Evolutionary conservation across 192 early-diverging fungal genomes (phyloP).

Genomic region (Backusella morwellensis): DNA sequence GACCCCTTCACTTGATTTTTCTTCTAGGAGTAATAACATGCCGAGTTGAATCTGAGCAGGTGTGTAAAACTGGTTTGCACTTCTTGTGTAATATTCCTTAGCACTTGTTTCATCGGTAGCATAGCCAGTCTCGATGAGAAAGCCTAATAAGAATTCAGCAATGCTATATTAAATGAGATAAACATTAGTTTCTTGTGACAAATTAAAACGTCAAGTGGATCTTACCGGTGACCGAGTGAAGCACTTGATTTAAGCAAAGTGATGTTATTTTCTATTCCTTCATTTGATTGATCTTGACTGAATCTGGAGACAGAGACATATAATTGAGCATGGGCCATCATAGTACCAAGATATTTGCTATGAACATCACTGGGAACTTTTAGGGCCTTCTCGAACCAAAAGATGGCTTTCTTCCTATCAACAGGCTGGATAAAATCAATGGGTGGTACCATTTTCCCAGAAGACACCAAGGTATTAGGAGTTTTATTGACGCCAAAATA

Average conservation of each 20-base stretch:
- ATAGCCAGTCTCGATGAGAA: slow-evolving; percentile 15
- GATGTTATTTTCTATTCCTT: slow-evolving; percentile 16
- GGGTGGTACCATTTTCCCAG: background rate
- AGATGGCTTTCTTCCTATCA: slow-evolving; percentile 19
- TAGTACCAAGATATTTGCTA: background rate
- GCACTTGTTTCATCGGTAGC: slow-evolving; percentile 17
- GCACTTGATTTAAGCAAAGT: slow-evolving; percentile 32
- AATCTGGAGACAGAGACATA: slow-evolving; percentile 21
- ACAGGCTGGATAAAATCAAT: slow-evolving; percentile 12
- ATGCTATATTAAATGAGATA: background rate
- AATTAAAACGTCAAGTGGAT: background rate
- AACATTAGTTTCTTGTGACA: background rate
- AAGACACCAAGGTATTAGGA: background rate
- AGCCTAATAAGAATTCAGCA: slow-evolving; percentile 6
- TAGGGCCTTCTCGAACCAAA: slow-evolving; percentile 27
- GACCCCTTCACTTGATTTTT: slow-evolving; percentile 21
- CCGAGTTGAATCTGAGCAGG: slow-evolving; percentile 35
- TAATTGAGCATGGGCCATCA: slow-evolving; percentile 27
- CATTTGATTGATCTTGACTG: slow-evolving; percentile 9
- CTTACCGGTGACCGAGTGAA: slow-evolving; percentile 32
- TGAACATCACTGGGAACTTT: background rate
- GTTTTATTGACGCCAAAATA: slow-evolving; percentile 17
- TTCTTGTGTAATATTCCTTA: slow-evolving; percentile 29
- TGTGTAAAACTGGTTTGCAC: slow-evolving; percentile 33
- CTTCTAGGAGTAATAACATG: slow-evolving; percentile 20